Conservation (phyloP, 1,284 basidiomycete genomes). For the Moesziomyces sp. region DNA sequence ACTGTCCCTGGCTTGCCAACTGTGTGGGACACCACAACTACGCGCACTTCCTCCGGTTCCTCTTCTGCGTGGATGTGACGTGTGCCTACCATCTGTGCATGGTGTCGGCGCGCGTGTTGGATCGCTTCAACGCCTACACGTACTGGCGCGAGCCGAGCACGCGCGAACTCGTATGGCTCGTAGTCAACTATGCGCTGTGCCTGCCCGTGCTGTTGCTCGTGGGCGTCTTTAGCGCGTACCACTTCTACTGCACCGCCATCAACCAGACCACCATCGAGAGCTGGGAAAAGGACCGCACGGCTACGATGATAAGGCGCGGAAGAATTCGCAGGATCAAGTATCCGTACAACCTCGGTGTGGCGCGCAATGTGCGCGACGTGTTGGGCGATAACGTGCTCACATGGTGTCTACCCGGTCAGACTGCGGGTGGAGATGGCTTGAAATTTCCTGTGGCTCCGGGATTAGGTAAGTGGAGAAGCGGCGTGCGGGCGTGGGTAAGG, state of each 20-base stretch:
- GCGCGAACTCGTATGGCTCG: slow-evolving; percentile 81
- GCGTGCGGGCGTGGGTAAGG: background rate
- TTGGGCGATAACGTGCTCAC: slow-evolving; percentile 78
- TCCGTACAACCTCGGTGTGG: slow-evolving; percentile 83
- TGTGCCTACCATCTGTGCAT: slow-evolving; percentile 70
- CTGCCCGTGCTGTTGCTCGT: slow-evolving; percentile 86
- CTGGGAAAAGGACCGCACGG: slow-evolving; percentile 96
- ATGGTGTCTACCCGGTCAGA: slow-evolving; percentile 81
- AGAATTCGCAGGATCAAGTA: slow-evolving; percentile 86
- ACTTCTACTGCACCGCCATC: slow-evolving; percentile 80
- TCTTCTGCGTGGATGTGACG: slow-evolving; percentile 83
- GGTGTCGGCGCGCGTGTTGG: slow-evolving; percentile 49
- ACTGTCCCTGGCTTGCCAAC: slow-evolving; percentile 72
- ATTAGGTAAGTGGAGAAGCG: slow-evolving; percentile 13
- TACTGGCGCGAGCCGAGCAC: slow-evolving; percentile 77
- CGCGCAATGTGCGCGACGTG: slow-evolving; percentile 79
- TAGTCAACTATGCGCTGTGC: slow-evolving; percentile 87
- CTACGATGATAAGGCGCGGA: slow-evolving; percentile 83
- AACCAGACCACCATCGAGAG: slow-evolving; percentile 97
- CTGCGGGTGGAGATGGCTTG: slow-evolving; percentile 76
- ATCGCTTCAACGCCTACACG: slow-evolving; percentile 49
- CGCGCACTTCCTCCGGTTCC: slow-evolving; percentile 67
- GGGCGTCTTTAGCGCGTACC: slow-evolving; percentile 81
- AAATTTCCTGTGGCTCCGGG: slow-evolving; percentile 70
- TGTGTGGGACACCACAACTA: slow-evolving; percentile 68